These are phyloP conservation scores for Sporothrix brasiliensis DNA, from an alignment of 2,329 filamentous ascomycete species.

Conservation along the genomic window DNA sequence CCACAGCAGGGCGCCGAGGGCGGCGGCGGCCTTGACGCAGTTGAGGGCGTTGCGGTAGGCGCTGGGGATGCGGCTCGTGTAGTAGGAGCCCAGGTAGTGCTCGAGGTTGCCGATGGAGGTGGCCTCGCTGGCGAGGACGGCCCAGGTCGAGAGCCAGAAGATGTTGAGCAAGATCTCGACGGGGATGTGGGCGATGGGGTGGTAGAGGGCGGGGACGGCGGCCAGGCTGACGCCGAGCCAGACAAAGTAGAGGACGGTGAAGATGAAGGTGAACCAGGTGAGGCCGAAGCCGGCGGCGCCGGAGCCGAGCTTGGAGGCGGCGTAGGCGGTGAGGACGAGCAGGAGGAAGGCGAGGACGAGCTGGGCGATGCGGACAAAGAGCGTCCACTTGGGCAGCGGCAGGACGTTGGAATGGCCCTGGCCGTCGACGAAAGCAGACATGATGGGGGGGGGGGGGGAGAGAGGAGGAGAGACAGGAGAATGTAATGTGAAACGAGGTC, in stretches of 20 bases:
- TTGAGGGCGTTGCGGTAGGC: conserved; percentile 30
- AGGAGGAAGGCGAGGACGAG: conserved; percentile 33
- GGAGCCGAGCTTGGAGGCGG: conserved; percentile 33
- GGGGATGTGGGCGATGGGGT: conserved; percentile 34
- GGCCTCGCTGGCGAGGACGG: conserved; percentile 37
- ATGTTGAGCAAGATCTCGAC: conserved; percentile 35
- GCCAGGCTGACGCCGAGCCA: conserved; percentile 34
- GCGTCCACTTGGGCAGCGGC: conserved; percentile 35
- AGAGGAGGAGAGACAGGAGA: not conserved
- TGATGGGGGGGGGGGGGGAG: not conserved
- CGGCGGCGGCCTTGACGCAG: conserved; percentile 37
- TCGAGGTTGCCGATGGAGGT: conserved; percentile 22
- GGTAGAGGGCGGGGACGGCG: conserved; percentile 31
- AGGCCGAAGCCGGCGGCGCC: conserved; percentile 30
- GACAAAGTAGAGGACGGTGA: conserved; percentile 36
- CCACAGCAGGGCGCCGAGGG: conserved; percentile 36
- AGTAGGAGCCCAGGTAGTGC: conserved; percentile 10
- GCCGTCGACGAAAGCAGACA: conserved; percentile 31
- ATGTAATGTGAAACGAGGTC: not conserved
- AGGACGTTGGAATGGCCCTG: conserved; percentile 35
- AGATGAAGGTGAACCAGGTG: conserved; percentile 37
- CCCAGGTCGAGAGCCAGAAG: conserved; percentile 37
- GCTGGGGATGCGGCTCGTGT: conserved; percentile 5
- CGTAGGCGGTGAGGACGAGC: conserved; percentile 33
- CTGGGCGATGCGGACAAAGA: conserved; percentile 35